These are phyloP conservation scores for Tephrocybe rancida DNA, from an alignment of 768 basidiomycete species.

Conservation along the genomic window DNA sequence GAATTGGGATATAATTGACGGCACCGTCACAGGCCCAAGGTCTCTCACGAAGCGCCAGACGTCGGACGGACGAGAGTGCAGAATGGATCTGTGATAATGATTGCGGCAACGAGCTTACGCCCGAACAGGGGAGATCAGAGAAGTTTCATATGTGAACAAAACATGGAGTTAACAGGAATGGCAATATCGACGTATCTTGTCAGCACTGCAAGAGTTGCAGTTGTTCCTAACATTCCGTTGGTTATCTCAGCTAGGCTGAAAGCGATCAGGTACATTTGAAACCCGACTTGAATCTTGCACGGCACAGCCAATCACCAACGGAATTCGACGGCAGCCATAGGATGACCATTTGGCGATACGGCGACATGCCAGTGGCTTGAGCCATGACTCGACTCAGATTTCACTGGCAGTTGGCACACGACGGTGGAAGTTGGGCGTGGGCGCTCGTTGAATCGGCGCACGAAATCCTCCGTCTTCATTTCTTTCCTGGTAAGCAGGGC, in stretches of 20 bases:
- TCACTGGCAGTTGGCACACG: no score
- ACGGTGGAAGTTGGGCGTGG: no score
- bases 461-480: background rate
- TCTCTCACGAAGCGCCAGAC: constrained; percentile 27
- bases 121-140: constrained; percentile 35
- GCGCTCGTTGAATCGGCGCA: background rate
- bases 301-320: constrained; percentile 24
- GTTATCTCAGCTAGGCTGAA: constrained; percentile 29
- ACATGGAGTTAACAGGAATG: constrained; percentile 30
- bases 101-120: constrained; percentile 37
- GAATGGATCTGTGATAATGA: constrained; percentile 37
- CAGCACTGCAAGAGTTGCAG: constrained; percentile 13
- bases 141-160: constrained; percentile 33
- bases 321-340: no score
- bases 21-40: constrained; percentile 23
- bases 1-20: constrained; percentile 33
- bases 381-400: constrained; percentile 27
- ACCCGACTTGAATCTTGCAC: constrained; percentile 12
- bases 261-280: constrained; percentile 18
- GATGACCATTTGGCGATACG: no score
- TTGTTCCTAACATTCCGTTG: constrained; percentile 35
- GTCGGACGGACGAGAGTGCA: constrained; percentile 30
- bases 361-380: background rate
- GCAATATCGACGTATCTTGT: constrained; percentile 16
- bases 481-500: background rate